These are phyloP conservation scores for Gnaphalium uliginosum DNA, from an alignment of 129 eudicot genomes.

Conservation along the genomic window DNA sequence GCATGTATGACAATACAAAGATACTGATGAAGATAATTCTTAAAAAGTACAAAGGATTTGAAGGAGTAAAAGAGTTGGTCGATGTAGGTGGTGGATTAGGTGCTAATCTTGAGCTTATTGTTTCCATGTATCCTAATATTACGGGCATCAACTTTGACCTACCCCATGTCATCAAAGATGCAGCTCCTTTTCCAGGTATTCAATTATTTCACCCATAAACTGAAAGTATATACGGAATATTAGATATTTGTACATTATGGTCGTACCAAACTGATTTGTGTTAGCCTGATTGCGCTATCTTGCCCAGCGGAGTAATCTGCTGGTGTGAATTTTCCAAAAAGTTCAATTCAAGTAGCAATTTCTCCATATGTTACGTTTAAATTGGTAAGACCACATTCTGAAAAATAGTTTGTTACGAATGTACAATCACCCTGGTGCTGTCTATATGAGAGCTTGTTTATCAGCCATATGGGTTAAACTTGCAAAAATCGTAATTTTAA, in stretches of 20 bases:
- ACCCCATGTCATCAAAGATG: constrained; percentile 40
- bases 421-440: no score
- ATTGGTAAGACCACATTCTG: no score
- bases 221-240: neutral
- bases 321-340: neutral
- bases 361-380: no score
- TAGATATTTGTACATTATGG: neutral
- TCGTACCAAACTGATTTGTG: neutral
- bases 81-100: constrained; percentile 59
- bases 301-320: neutral
- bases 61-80: constrained; percentile 32
- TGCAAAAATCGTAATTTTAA: no score
- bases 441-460: no score
- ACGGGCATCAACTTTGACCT: constrained; percentile 47
- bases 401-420: no score
- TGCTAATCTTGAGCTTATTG: constrained; percentile 35
- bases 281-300: neutral
- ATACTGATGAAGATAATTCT: constrained; percentile 41
- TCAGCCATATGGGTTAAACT: no score
- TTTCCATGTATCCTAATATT: constrained; percentile 36
- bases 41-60: constrained; percentile 44
- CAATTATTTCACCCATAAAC: neutral
- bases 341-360: no score
- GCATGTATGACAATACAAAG: constrained; percentile 34
- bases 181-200: constrained; percentile 36